Evolutionary conservation across 75 land plant species (phyloP), one percentile per base, ranked within the genome.

Genomic region (Cupressus sempervirens): DNA sequence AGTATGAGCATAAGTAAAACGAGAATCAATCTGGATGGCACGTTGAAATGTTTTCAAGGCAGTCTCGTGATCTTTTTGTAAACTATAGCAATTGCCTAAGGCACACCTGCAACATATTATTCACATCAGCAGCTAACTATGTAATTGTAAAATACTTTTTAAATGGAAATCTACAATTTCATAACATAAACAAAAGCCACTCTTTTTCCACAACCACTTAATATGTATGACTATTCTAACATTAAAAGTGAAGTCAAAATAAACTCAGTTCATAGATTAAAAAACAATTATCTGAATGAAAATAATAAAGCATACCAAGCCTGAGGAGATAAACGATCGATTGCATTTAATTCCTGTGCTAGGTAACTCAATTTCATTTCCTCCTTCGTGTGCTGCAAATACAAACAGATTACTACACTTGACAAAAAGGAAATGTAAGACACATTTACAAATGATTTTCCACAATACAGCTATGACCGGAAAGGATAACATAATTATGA

Each of bases 51-150:
- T 96, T 89, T 96, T 98, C 15, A 98, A 89, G 29, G 99, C 98
- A 76, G 93, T 91, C 85, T 98, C 99, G 83, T 98, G 99, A 87
- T 98, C 98, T 84, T 98, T 98, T 91, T 96, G 99, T 85, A 98
- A 90, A 83, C 99, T 98, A 84, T 93, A 98, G 87, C 99, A 98
- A 82, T 98, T 98, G 40, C 99, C 99, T 91, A 98, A 91, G 32
- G 98, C 98, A 89, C 99, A 98, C 99, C 99, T 97, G 91, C 84
- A 86, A 20, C 85, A 5, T 18, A 38, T 50, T 72, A 81, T 26
- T 74, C 23, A 35, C 58, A 80, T 40, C 26, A 32, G 34, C 56
- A 82, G 34, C 70, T 80, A 45, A 80, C 26, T 13, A n/a, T 23
- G 6, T 10, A 16, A 23, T 35, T 38, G 13, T 79, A 43, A 11